These are phyloP conservation scores for Mesembryanthemum crystallinum DNA, from an alignment of 148 eudicot genomes.

Conservation along the genomic window DNA sequence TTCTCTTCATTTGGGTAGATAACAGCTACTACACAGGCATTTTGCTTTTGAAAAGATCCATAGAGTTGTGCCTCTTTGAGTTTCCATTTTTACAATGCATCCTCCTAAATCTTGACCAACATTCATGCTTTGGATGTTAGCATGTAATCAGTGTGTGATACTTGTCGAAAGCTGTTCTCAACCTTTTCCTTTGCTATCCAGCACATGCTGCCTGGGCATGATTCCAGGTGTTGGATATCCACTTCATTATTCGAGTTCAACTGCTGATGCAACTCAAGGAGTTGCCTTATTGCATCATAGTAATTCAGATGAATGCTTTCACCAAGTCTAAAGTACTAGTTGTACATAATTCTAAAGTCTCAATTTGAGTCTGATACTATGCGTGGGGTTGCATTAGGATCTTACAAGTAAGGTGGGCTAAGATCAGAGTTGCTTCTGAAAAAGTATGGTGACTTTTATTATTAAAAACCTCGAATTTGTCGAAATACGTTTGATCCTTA, in stretches of 20 bases:
- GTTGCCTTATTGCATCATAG: background rate
- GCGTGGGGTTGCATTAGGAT: too few relatives aligned
- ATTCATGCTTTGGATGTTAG: background rate
- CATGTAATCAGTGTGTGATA: background rate
- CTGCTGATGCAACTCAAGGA: too few relatives aligned
- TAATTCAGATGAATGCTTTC: too few relatives aligned
- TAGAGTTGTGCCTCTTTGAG: background rate
- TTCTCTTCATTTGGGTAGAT: background rate
- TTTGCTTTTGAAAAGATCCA: background rate
- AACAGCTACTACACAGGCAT: background rate
- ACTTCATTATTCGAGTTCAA: background rate
- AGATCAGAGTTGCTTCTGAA: too few relatives aligned
- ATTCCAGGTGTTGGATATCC: too few relatives aligned
- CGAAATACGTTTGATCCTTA: background rate
- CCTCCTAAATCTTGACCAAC: background rate
- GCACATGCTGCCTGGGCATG: too few relatives aligned
- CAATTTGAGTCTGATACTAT: too few relatives aligned
- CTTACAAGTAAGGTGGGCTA: too few relatives aligned
- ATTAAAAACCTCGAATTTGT: background rate
- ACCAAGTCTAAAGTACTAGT: too few relatives aligned
- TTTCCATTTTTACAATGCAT: slow-evolving; percentile 17
- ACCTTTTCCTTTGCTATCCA: too few relatives aligned
- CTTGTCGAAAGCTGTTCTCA: background rate
- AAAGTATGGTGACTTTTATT: too few relatives aligned
- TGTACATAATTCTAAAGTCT: too few relatives aligned